Evolutionary conservation across 441 rosid genomes (phyloP).

Genomic region (Melastoma candidum): DNA sequence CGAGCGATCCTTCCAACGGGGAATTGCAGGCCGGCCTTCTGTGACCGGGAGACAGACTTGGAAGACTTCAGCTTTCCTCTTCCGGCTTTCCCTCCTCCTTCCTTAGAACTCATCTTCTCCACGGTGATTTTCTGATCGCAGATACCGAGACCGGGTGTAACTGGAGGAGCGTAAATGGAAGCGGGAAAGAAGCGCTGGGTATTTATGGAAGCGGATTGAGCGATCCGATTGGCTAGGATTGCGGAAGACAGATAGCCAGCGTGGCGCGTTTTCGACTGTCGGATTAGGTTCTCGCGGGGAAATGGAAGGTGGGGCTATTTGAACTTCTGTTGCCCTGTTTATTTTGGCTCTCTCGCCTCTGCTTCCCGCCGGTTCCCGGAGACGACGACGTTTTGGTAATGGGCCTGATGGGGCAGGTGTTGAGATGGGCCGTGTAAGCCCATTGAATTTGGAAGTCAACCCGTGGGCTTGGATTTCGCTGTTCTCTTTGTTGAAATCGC

Average conservation of each 20-base stretch:
- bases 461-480: too few species aligned
- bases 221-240: neutral
- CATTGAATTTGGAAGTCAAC: too few species aligned
- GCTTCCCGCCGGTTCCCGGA: too few species aligned
- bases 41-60: slow-evolving; percentile 9
- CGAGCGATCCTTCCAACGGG: slow-evolving; percentile 20
- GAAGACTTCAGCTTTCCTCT: slow-evolving; percentile 9
- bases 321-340: too few species aligned
- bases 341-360: neutral
- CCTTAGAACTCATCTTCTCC: slow-evolving; percentile 6
- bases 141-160: too few species aligned
- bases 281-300: slow-evolving; percentile 6
- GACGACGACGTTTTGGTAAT: neutral
- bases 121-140: too few species aligned
- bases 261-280: neutral
- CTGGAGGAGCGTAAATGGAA: too few species aligned
- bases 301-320: neutral
- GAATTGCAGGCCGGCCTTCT: slow-evolving; percentile 17
- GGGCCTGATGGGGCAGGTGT: neutral
- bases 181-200: too few species aligned
- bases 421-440: too few species aligned
- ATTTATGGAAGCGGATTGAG: neutral
- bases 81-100: slow-evolving; percentile 6
- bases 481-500: too few species aligned
- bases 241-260: slow-evolving; percentile 3